Evolutionary conservation across 768 basidiomycete species (phyloP).

Genomic region (Kwoniella dejecticola): DNA sequence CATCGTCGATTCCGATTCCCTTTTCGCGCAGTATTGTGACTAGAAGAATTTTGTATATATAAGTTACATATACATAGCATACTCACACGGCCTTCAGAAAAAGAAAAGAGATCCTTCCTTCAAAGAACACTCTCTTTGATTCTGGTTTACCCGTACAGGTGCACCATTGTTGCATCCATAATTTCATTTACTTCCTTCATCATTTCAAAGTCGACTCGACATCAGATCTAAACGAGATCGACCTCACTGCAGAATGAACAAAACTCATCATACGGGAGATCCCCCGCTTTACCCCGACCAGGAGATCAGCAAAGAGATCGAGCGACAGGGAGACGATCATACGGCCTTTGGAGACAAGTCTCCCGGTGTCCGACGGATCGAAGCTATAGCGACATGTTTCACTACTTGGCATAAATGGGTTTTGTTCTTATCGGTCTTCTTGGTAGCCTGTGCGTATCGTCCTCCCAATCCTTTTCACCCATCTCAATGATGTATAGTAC

Average conservation of each 20-base stretch:
- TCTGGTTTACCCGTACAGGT: too few relatives aligned
- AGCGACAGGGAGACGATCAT: conserved; percentile 25
- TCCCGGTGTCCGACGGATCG: conserved; percentile 49
- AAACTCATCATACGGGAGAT: not conserved
- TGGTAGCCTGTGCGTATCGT: conserved; percentile 51
- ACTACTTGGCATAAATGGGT: conserved; percentile 33
- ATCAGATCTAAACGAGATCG: too few relatives aligned
- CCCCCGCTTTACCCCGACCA: conserved; percentile 8
- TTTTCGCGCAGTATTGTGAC: too few relatives aligned
- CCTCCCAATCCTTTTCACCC: not conserved
- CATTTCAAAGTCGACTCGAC: too few relatives aligned
- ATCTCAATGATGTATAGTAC: not conserved
- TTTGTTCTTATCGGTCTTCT: conserved; percentile 47
- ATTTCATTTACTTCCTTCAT: too few relatives aligned
- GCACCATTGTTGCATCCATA: too few relatives aligned
- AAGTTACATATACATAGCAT: too few relatives aligned
- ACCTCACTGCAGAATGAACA: not conserved
- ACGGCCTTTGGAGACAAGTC: conserved; percentile 36
- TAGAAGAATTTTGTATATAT: too few relatives aligned
- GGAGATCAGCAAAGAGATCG: conserved; percentile 1
- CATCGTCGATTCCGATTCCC: too few relatives aligned
- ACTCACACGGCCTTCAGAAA: too few relatives aligned
- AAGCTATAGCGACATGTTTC: conserved; percentile 44
- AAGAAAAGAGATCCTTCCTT: too few relatives aligned
- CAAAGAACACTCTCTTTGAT: too few relatives aligned